Percentiles rank a stretch among this genome's conserved stretches.
These are phyloP conservation scores for Platismatia glauca DNA, from an alignment of 495 filamentous ascomycete species.

Conservation along the genomic window DNA sequence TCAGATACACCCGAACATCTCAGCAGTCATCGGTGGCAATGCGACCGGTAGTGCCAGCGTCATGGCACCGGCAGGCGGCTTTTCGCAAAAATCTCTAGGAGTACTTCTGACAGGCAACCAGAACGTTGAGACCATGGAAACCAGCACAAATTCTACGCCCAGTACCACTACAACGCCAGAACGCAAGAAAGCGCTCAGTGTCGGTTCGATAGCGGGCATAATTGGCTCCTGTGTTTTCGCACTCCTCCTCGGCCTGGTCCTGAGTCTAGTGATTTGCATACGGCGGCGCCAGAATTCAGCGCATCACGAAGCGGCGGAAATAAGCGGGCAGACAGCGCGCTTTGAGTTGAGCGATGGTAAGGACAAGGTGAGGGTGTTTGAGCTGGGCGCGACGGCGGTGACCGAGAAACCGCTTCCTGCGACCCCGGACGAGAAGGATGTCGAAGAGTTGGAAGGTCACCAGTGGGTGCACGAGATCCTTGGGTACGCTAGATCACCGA, in stretches of 20 bases:
- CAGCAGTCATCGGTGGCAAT: slow-evolving; percentile 15
- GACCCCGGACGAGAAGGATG: not conserved
- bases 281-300: not conserved
- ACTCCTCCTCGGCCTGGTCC: not conserved
- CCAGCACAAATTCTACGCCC: not conserved
- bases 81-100: slow-evolving; percentile 8
- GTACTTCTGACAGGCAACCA: slow-evolving; percentile 2
- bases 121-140: not conserved
- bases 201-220: slow-evolving; percentile 7
- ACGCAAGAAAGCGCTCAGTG: not conserved
- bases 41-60: slow-evolving; percentile 12
- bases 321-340: not conserved
- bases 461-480: not conserved
- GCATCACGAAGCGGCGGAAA: not conserved
- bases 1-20: slow-evolving; percentile 10
- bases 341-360: slow-evolving; percentile 7
- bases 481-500: not conserved
- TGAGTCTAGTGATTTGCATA: not conserved
- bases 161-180: not conserved
- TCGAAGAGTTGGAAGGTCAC: not conserved
- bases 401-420: slow-evolving; percentile 6
- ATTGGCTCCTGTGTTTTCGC: not conserved
- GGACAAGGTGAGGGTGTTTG: not conserved
- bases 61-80: slow-evolving; percentile 10
- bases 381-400: not conserved